Base-by-base conservation (phyloP, 2,329 filamentous ascomycete species). In the Cladophialophora immunda region DNA sequence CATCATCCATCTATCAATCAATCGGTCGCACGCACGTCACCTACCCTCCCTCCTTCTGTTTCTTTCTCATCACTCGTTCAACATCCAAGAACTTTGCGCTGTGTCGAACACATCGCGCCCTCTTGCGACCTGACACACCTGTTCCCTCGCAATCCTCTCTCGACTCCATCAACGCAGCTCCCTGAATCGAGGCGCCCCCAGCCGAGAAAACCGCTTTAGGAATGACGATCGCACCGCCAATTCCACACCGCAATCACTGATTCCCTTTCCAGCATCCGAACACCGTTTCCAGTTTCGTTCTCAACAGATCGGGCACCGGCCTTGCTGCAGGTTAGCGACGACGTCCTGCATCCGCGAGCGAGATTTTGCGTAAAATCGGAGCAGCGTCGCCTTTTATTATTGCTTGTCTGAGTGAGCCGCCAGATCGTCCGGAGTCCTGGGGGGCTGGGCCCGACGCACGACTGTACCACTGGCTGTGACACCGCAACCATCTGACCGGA, bases 221-320 rank as follows among this genome's bases (percentile, higher is more conserved):
- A 53, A 53, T 32, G 58, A 52, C 54, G 53, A 66, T 57, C 55
- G 29, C 53, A 62, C 45, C 64, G 30, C 64, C 58, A 32, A 27
- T 38, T 34, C 38, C 25, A 58, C 54, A 34, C 61, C 34, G 61
- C 38, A 29, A 19, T 41, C 54, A 6, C 57, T 66, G 53, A 66
- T 27, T 41, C 54, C 41, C 25, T 13, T 36, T 36, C 30, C 64
- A 29, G 19, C 19, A 58, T 25, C 50, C 30, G 15, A 27, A 60
- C n/a, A 58, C 30, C 47, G 58, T 62, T 52, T n/a, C 13, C 58
- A 54, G 54, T 41, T 58, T 36, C 30, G 53, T 32, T 38, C 53
- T 32, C 38, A 6, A 27, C 57, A 19, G 19, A 45, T 32, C 30
- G n/a, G 34, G 25, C 36, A 25, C 32, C 30, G n/a, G 8, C 34